Conservation (phyloP, 768 basidiomycete genomes). For the Amanita inopinata region DNA sequence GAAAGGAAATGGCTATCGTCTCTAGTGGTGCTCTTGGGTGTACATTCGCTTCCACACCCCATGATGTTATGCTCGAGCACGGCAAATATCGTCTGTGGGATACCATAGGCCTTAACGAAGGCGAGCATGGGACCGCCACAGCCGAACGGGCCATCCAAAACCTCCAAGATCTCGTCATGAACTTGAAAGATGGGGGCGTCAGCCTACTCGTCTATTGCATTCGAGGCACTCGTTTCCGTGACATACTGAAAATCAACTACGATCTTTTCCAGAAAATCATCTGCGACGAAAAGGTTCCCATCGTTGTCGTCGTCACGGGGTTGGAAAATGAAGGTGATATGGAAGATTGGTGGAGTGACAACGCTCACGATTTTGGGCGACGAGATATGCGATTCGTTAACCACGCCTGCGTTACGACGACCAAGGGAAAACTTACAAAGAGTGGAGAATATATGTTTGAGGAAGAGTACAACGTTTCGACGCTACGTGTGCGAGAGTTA, state of each 20-base stretch:
- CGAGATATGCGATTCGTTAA: slow-evolving; percentile 24
- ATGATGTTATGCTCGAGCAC: slow-evolving; percentile 18
- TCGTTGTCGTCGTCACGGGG: slow-evolving; percentile 27
- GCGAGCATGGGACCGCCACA: slow-evolving; percentile 18
- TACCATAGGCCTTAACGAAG: slow-evolving; percentile 25
- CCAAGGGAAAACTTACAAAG: slow-evolving; percentile 13
- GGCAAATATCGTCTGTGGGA: slow-evolving; percentile 21
- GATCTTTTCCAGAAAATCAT: slow-evolving; percentile 27
- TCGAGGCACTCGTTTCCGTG: slow-evolving; percentile 18
- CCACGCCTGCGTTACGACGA: slow-evolving; percentile 23
- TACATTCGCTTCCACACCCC: slow-evolving; percentile 19
- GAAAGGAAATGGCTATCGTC: slow-evolving; percentile 15
- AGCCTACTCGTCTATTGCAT: slow-evolving; percentile 30
- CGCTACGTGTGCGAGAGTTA: slow-evolving; percentile 8
- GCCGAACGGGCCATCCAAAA: slow-evolving; percentile 20
- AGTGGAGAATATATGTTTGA: slow-evolving; percentile 13
- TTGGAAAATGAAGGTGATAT: slow-evolving; percentile 29
- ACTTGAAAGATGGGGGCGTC: slow-evolving; percentile 1
- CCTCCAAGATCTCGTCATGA: slow-evolving; percentile 11
- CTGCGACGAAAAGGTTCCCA: slow-evolving; percentile 25
- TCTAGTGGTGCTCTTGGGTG: slow-evolving; percentile 21
- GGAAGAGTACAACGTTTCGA: slow-evolving; percentile 16
- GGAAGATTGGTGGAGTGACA: slow-evolving; percentile 27
- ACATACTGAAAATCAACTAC: slow-evolving; percentile 22
- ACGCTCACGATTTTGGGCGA: slow-evolving; percentile 18